Conservation (phyloP, 1,284 basidiomycete species). For the Phellinidium pouzarii region DNA sequence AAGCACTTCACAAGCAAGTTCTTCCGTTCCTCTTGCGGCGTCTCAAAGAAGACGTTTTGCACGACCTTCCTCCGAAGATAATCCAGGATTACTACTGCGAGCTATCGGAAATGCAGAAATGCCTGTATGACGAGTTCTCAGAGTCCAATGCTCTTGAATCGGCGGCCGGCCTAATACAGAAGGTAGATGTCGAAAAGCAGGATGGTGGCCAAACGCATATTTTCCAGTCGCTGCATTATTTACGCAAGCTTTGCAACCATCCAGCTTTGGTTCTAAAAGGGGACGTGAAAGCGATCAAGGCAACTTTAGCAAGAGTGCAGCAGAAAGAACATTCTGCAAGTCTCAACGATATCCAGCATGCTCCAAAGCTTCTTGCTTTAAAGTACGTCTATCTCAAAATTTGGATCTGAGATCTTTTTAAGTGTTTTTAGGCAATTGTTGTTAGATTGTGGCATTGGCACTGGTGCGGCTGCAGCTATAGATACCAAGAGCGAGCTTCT, state of each 20-base stretch:
- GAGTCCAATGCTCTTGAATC: slow-evolving; percentile 68
- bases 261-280: slow-evolving; percentile 84
- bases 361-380: slow-evolving; percentile 90
- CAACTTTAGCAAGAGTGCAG: slow-evolving; percentile 57
- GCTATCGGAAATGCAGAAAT: slow-evolving; percentile 88
- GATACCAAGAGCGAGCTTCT: slow-evolving; percentile 55
- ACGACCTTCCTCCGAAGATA: slow-evolving; percentile 97
- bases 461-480: slow-evolving; percentile 34
- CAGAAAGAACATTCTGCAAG: slow-evolving; percentile 31
- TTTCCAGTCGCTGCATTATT: slow-evolving; percentile 95
- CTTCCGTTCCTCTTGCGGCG: slow-evolving; percentile 96
- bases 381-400: slow-evolving; percentile 46
- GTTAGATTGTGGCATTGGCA: slow-evolving; percentile 90
- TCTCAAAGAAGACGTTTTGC: slow-evolving; percentile 94
- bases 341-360: slow-evolving; percentile 80
- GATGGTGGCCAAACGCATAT: slow-evolving; percentile 67
- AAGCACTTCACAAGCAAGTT: slow-evolving; percentile 97
- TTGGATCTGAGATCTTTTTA: not conserved
- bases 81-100: slow-evolving; percentile 99
- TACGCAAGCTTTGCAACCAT: slow-evolving; percentile 97
- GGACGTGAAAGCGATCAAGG: slow-evolving; percentile 50
- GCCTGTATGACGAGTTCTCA: slow-evolving; percentile 90
- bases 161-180: slow-evolving; percentile 54
- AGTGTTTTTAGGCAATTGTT: slow-evolving; percentile 71
- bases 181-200: slow-evolving; percentile 35